Evolutionary conservation across 495 filamentous ascomycete genomes (phyloP).

Genomic region (Cercophora newfieldiana): DNA sequence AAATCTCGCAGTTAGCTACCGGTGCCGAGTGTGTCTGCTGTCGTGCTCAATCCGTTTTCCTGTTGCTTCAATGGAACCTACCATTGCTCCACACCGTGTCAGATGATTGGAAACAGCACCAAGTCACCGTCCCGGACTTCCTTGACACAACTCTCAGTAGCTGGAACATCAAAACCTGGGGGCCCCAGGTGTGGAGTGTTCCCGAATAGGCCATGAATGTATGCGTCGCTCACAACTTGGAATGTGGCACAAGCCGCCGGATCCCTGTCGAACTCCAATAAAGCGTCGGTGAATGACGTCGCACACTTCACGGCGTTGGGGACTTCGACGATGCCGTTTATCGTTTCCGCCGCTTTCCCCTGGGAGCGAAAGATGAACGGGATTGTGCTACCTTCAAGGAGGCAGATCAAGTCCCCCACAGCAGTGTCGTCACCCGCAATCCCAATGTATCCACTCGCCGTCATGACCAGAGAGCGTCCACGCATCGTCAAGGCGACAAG

Average conservation of each 20-base stretch:
- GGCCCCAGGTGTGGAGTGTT: no score
- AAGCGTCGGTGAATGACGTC: not conserved
- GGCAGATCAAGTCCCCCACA: constrained; percentile 26
- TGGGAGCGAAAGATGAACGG: not conserved
- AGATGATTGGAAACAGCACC: no score
- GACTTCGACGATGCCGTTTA: not conserved
- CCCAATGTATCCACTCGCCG: not conserved
- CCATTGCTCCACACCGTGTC: no score
- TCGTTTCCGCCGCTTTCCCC: not conserved
- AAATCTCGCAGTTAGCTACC: no score
- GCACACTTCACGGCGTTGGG: not conserved
- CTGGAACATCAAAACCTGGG: no score
- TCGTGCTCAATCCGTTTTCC: no score
- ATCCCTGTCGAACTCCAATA: not conserved
- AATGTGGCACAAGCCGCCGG: not conserved
- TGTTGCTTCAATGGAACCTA: no score
- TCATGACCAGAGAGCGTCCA: constrained; percentile 4
- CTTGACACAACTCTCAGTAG: no score
- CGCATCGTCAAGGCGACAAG: constrained; percentile 16
- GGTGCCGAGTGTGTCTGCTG: no score
- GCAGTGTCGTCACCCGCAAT: constrained; percentile 11
- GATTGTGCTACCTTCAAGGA: not conserved
- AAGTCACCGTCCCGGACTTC: no score
- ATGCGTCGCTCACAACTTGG: not conserved
- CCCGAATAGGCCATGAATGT: not conserved